Conservation (phyloP, 2,329 filamentous ascomycete species). For the Apiospora rasikravindrae region DNA sequence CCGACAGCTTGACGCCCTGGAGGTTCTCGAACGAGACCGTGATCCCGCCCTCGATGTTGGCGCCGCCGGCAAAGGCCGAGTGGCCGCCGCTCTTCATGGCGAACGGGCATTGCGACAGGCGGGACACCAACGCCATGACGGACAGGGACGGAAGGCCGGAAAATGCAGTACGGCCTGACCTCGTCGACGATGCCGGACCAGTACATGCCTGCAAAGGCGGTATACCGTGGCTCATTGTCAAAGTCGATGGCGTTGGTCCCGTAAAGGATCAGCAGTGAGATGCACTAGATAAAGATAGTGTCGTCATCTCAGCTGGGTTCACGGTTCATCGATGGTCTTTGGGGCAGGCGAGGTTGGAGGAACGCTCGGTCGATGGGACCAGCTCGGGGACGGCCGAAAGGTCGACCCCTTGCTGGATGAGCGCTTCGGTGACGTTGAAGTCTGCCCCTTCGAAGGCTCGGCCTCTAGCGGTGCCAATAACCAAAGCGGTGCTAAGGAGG, state of each 20-base stretch:
- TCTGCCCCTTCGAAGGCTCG: not conserved
- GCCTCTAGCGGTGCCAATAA: not conserved
- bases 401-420: not conserved
- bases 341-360: not conserved
- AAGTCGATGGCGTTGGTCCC: not conserved
- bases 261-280: not conserved
- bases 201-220: not conserved
- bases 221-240: not conserved
- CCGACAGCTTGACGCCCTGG: slow-evolving; percentile 36
- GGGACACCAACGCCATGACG: not conserved
- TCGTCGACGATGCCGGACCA: not conserved
- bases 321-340: too few relatives aligned
- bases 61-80: slow-evolving; percentile 30
- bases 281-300: not conserved
- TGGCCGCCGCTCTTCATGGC: slow-evolving; percentile 43
- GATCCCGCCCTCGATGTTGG: slow-evolving; percentile 28
- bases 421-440: not conserved
- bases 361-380: not conserved
- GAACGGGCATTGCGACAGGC: slow-evolving; percentile 38
- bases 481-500: too few relatives aligned
- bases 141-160: not conserved
- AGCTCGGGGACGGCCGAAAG: not conserved
- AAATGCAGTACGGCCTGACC: not conserved
- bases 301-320: too few relatives aligned
- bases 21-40: slow-evolving; percentile 32